Evolutionary conservation across 106 monocot species (phyloP).

Genomic region (Dendrobium catenatum): DNA sequence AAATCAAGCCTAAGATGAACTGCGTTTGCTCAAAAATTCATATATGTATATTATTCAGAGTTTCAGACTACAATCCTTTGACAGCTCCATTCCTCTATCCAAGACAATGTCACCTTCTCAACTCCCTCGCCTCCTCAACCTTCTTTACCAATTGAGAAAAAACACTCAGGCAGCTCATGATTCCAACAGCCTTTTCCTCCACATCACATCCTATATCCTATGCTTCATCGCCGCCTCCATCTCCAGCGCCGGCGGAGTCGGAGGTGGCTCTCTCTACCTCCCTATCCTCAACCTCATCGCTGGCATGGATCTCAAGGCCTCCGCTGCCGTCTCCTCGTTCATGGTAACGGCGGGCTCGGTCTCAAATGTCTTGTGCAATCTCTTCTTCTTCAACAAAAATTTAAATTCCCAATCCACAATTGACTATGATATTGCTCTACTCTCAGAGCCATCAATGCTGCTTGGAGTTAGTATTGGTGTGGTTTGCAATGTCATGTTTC

Average conservation of each 20-base stretch:
- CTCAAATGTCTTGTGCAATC: conserved; percentile 56
- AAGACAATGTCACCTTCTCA: conserved; percentile 4
- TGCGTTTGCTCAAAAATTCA: no score
- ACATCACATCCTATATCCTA: conserved; percentile 27
- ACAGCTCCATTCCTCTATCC: not conserved
- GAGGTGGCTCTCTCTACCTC: conserved; percentile 70
- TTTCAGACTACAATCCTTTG: not conserved
- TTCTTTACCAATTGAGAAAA: not conserved
- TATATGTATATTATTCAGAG: no score
- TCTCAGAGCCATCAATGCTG: conserved; percentile 71
- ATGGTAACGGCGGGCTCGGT: conserved; percentile 68
- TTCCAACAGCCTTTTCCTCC: not conserved
- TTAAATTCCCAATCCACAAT: conserved; percentile 10
- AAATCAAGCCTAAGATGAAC: no score
- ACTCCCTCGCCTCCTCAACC: not conserved
- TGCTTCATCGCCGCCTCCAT: conserved; percentile 55
- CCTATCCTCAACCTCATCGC: conserved; percentile 62
- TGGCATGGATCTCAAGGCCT: conserved; percentile 50
- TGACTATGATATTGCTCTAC: conserved; percentile 62
- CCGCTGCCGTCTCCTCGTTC: conserved; percentile 62
- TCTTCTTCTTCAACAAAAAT: conserved; percentile 14
- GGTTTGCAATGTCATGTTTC: conserved; percentile 63
- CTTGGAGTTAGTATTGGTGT: conserved; percentile 73
- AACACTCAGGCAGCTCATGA: not conserved
- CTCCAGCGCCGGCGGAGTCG: conserved; percentile 78